A percentile compares a stretch with the other conserved stretches of the same genome.
Evolutionary conservation across 257 asterid species (phyloP).

Genomic region (Plectranthus barbatus): DNA sequence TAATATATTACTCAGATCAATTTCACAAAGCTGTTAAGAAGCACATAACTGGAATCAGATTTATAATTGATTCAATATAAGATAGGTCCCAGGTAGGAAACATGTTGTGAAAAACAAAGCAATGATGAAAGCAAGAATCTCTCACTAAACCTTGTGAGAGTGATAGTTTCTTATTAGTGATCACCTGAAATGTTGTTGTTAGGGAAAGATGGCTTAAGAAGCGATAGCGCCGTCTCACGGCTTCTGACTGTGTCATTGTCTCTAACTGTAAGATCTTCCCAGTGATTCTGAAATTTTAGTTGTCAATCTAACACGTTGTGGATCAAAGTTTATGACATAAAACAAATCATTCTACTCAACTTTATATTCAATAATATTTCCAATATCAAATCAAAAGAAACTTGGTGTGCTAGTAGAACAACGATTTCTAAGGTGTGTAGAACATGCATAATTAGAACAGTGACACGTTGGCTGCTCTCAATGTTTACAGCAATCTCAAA

Average conservation of each 20-base stretch:
- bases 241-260: conserved; percentile 80
- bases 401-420: not conserved
- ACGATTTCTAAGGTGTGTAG: not conserved
- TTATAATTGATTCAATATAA: not conserved
- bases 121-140: conserved; percentile 1
- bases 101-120: not conserved
- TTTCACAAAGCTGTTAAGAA: conserved; percentile 75
- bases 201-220: conserved; percentile 90
- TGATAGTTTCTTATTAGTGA: not conserved
- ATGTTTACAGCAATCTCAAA: not conserved
- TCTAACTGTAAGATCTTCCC: conserved; percentile 87
- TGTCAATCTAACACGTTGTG: conserved; percentile 12
- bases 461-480: not conserved
- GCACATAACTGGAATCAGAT: conserved; percentile 2
- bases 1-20: conserved; percentile 46
- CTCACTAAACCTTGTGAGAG: not conserved
- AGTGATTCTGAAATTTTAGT: conserved; percentile 50
- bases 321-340: not conserved
- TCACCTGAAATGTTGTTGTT: conserved; percentile 87
- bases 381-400: not conserved
- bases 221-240: conserved; percentile 81
- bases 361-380: not conserved
- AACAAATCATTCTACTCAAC: not conserved
- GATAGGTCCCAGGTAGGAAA: conserved; percentile 1
- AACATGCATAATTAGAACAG: not conserved